Evolutionary conservation across 169 alveolate genomes (phyloP).

Genomic region (Miamiensis avidus): DNA sequence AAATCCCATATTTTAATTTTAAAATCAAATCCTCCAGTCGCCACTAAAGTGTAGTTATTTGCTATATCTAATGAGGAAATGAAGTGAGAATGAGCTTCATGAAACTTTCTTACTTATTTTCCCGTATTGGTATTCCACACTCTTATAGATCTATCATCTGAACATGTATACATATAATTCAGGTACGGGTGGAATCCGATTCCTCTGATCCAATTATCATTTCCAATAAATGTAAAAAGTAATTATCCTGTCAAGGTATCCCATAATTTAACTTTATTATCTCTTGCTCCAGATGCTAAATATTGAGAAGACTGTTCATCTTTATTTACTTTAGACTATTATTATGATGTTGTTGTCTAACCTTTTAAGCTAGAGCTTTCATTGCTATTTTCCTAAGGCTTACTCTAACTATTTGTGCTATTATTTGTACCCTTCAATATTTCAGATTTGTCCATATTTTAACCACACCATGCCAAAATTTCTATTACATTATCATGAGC

Average conservation of each 20-base stretch:
- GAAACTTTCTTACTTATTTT: slow-evolving; percentile 30
- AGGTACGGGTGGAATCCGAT: slow-evolving; percentile 81
- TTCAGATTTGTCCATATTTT: neutral
- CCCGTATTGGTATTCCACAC: slow-evolving; percentile 53
- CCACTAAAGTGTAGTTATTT: slow-evolving; percentile 3
- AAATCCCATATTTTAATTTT: slow-evolving; percentile 27
- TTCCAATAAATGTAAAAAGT: slow-evolving; percentile 72
- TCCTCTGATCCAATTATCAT: slow-evolving; percentile 85
- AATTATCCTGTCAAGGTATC: slow-evolving; percentile 63
- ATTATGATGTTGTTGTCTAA: slow-evolving; percentile 20
- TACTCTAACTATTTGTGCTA: slow-evolving; percentile 5
- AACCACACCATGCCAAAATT: slow-evolving; percentile 17
- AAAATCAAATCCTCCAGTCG: slow-evolving; percentile 9
- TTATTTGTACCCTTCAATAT: neutral
- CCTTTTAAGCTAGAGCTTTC: slow-evolving; percentile 27
- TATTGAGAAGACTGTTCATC: slow-evolving; percentile 55
- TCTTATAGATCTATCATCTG: slow-evolving; percentile 80
- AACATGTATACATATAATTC: slow-evolving; percentile 72
- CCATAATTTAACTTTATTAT: slow-evolving; percentile 84
- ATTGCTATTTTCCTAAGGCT: slow-evolving; percentile 1
- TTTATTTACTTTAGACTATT: slow-evolving; percentile 34
- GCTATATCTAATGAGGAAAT: slow-evolving; percentile 5
- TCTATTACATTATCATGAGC: slow-evolving; percentile 76
- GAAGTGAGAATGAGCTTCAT: slow-evolving; percentile 42
- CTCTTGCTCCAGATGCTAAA: slow-evolving; percentile 81